These are phyloP conservation scores for Aquilaria sinensis DNA, from an alignment of 345 rosid genomes.

Conservation along the genomic window DNA sequence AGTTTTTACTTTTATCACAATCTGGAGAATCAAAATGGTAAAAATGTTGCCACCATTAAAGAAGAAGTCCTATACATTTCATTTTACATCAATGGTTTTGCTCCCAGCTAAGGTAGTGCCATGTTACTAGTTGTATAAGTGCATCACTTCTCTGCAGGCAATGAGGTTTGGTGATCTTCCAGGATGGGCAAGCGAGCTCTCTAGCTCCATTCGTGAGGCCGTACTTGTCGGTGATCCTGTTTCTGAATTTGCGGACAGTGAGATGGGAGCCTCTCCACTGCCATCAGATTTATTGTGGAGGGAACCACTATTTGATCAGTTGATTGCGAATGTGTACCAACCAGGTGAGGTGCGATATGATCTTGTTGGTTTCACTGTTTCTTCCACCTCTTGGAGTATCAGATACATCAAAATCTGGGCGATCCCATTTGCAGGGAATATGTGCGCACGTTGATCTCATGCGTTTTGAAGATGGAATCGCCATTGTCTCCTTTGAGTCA, in stretches of 20 bases:
- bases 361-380: slow-evolving; percentile 3
- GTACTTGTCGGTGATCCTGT: slow-evolving; percentile 27
- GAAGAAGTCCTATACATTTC: no score
- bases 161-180: slow-evolving; percentile 97
- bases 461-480: slow-evolving; percentile 90
- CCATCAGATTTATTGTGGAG: slow-evolving; percentile 62
- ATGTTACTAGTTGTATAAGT: no score
- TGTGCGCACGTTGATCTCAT: slow-evolving; percentile 89
- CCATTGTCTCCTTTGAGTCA: slow-evolving; percentile 77
- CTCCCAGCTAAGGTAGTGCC: no score
- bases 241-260: slow-evolving; percentile 17
- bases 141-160: slow-evolving; percentile 35
- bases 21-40: no score
- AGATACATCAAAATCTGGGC: background rate
- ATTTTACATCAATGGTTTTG: no score
- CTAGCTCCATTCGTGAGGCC: slow-evolving; percentile 41
- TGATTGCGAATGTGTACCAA: slow-evolving; percentile 70
- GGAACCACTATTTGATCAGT: slow-evolving; percentile 78
- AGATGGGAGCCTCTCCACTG: slow-evolving; percentile 20
- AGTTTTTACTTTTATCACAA: no score
- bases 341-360: slow-evolving; percentile 71
- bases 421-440: slow-evolving; percentile 51
- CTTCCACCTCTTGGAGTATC: background rate
- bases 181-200: slow-evolving; percentile 55
- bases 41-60: no score